Evolutionary conservation across 176 grass and related monocot species (phyloP), one percentile per base, ranked within the genome.

Genomic region (Thinopyrum elongatum): DNA sequence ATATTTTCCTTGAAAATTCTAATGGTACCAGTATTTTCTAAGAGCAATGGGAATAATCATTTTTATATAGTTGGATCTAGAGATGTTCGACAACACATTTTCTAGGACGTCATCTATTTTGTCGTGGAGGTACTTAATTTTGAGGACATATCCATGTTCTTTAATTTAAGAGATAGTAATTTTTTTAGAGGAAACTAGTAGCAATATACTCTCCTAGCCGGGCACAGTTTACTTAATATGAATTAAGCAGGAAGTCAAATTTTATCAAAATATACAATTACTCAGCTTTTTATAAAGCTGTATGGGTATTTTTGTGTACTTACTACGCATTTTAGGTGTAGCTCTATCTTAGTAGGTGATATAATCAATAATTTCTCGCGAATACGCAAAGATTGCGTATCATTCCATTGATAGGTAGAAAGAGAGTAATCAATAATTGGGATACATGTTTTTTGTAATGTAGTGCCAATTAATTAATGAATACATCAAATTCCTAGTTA

Each of bases 401-500:
- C n/a, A n/a, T n/a, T n/a, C n/a, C n/a, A n/a, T n/a, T n/a, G n/a
- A n/a, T n/a, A n/a, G n/a, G n/a, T n/a, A n/a, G n/a, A n/a, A n/a
- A n/a, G n/a, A n/a, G n/a, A n/a, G n/a, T 79, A 15, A 36, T 83
- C 76, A 70, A 80, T 62, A 76, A 63, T 80, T 53, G 35, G 6
- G 49, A 81, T 47, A 75, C 57, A 65, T 72, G 42, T 84, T 75
- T 86, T 13, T 72, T 36, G 3, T 41, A 80, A 39, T 55, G 9
- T 84, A 81, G 77, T 70, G n/a, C 16, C 4, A 33, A 51, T 76
- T 53, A 87, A 63, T 30, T 61, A 75, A 84, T 36, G 7, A 29
- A 80, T 30, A 80, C 66, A 69, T 44, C 72, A 22, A 30, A 68
- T 84, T 81, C 69, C 59, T 81, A 55, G 19, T 88, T 91, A 84